phyloP scores from a whole-genome alignment of 2,329 filamentous ascomycete genomes.

The Epichloe elymi region DNA sequence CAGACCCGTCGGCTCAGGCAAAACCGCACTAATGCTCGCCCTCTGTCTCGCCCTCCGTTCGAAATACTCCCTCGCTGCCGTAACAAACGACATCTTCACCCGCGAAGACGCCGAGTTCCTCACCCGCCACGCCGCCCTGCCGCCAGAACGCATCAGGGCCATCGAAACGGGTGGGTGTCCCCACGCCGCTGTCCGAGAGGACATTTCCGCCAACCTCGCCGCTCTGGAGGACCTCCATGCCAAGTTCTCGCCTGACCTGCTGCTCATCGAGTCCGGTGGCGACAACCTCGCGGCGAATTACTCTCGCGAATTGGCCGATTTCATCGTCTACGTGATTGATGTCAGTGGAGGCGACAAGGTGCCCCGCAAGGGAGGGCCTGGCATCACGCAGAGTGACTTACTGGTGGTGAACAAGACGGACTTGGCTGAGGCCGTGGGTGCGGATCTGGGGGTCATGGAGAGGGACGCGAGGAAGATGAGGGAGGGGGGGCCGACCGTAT shows the following conservation, averaged over 20 bases:
- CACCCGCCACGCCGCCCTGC: constrained; percentile 71
- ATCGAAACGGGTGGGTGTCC: constrained; percentile 97
- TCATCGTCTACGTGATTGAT: constrained; percentile 97
- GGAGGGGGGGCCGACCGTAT: constrained; percentile 89
- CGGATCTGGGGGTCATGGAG: constrained; percentile 89
- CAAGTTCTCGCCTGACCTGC: constrained; percentile 64
- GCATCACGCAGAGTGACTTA: constrained; percentile 91
- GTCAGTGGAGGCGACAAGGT: constrained; percentile 95
- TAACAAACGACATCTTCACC: constrained; percentile 99
- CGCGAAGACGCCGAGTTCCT: constrained; percentile 97
- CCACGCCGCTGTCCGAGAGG: constrained; percentile 92
- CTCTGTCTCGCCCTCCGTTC: constrained; percentile 76
- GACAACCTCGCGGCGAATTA: constrained; percentile 98
- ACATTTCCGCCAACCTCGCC: constrained; percentile 86
- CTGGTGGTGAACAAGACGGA: constrained; percentile 97
- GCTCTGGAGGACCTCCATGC: constrained; percentile 81
- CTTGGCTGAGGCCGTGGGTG: constrained; percentile 77
- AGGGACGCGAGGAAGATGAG: constrained; percentile 87
- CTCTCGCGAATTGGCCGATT: constrained; percentile 85
- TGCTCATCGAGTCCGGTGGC: constrained; percentile 90
- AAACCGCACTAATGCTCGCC: constrained; percentile 91
- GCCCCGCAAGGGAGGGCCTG: constrained; percentile 86
- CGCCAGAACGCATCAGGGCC: constrained; percentile 72
- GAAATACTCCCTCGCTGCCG: constrained; percentile 76
- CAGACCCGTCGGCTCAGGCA: constrained; percentile 90